These are phyloP conservation scores for Ogataea ganodermae DNA, from an alignment of 805 yeast genomes.

Conservation along the genomic window DNA sequence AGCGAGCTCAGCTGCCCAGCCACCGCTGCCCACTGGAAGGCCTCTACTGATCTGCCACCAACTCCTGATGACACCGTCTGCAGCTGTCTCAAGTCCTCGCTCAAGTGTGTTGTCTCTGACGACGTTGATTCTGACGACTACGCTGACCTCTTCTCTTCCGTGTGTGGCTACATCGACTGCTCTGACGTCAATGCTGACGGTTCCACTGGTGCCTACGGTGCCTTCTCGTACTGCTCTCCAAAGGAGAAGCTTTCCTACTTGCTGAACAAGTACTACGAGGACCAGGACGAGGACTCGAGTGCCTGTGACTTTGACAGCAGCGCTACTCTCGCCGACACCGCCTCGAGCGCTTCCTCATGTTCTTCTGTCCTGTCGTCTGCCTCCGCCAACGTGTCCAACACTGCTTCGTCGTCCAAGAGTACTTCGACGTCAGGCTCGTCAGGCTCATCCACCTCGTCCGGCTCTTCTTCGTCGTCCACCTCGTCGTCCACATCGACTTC, in stretches of 20 bases:
- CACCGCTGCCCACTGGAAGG: conserved; percentile 60
- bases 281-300: conserved; percentile 42
- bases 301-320: conserved; percentile 77
- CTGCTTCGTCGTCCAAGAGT: too few species aligned
- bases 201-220: conserved; percentile 66
- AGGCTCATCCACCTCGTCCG: conserved; percentile 24
- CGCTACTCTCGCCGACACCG: conserved; percentile 53
- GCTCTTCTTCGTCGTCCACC: conserved; percentile 20
- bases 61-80: conserved; percentile 71
- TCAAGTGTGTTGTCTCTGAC: conserved; percentile 59
- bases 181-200: conserved; percentile 63
- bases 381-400: conserved; percentile 39
- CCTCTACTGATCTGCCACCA: conserved; percentile 70
- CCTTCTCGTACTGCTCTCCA: conserved; percentile 70
- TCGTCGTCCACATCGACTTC: conserved; percentile 30
- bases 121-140: conserved; percentile 56
- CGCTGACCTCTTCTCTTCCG: conserved; percentile 54
- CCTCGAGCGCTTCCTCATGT: conserved; percentile 47
- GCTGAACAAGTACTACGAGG: conserved; percentile 62
- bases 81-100: conserved; percentile 56
- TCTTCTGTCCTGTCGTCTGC: conserved; percentile 48
- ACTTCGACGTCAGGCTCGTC: too few species aligned
- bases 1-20: conserved; percentile 50
- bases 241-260: conserved; percentile 69
- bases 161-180: conserved; percentile 65